phyloP scores from a whole-genome alignment of 2,329 filamentous ascomycete genomes.

The Rhexocercosporidium sp. region DNA sequence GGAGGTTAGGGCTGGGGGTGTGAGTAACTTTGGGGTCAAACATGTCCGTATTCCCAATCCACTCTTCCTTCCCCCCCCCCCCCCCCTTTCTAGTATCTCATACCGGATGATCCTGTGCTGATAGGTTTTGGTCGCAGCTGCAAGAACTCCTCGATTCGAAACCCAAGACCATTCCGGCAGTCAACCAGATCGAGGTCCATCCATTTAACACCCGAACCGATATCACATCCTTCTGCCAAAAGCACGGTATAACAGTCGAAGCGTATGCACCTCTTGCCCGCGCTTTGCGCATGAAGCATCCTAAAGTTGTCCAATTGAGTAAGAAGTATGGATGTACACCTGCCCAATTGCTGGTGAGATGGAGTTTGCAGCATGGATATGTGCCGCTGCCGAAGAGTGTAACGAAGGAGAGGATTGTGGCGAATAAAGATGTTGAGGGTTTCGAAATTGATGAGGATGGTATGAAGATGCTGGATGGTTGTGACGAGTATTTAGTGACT shows the following conservation, averaged over 20 bases:
- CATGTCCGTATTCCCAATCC: constrained; percentile 58
- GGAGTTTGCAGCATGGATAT: constrained; percentile 77
- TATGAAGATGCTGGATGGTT: constrained; percentile 63
- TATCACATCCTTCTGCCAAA: constrained; percentile 69
- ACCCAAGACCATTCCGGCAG: constrained; percentile 64
- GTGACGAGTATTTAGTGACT: constrained; percentile 77
- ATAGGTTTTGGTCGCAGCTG: constrained; percentile 22
- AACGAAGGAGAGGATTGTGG: constrained; percentile 63
- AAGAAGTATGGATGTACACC: constrained; percentile 73
- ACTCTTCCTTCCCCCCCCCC: not conserved
- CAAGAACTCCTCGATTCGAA: constrained; percentile 41
- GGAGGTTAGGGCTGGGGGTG: constrained; percentile 72
- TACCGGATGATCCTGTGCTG: not conserved
- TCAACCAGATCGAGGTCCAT: constrained; percentile 84
- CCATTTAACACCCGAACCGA: constrained; percentile 77
- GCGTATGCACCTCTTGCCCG: constrained; percentile 81
- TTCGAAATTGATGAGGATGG: constrained; percentile 69
- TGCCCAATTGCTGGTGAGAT: constrained; percentile 77
- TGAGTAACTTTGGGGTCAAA: constrained; percentile 78
- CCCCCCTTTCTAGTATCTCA: not conserved
- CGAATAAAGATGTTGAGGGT: constrained; percentile 66
- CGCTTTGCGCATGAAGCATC: constrained; percentile 72
- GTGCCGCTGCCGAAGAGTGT: constrained; percentile 77
- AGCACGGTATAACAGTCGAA: constrained; percentile 72
- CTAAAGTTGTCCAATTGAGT: constrained; percentile 63